Evolutionary conservation across 768 basidiomycete genomes (phyloP).

Genomic region (Boletus sp.): DNA sequence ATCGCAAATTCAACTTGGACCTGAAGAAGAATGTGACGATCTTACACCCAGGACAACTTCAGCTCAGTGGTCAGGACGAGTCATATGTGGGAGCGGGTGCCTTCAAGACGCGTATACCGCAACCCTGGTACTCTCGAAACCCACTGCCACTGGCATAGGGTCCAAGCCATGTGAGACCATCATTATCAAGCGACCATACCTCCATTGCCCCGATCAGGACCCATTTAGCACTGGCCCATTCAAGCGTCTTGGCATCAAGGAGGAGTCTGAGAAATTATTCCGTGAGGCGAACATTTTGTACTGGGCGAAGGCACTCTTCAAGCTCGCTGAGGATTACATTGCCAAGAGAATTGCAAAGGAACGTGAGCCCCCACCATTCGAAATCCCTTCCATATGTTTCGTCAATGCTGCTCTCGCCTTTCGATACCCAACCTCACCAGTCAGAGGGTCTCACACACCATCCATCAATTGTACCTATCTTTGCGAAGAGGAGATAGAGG

Average conservation of each 20-base stretch:
- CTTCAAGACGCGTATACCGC: background rate
- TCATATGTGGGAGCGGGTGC: background rate
- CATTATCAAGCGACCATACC: background rate
- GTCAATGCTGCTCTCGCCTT: background rate
- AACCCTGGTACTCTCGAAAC: background rate
- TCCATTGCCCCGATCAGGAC: background rate
- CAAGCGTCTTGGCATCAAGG: background rate
- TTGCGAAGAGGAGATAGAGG: background rate
- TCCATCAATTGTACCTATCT: background rate
- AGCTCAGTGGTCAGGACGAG: background rate
- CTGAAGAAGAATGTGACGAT: background rate
- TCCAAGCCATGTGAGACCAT: background rate
- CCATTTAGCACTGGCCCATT: background rate
- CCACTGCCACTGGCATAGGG: background rate
- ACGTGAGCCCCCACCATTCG: background rate
- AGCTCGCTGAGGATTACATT: background rate
- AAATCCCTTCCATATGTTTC: background rate
- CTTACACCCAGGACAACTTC: background rate
- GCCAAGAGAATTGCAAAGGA: background rate
- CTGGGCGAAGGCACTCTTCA: background rate
- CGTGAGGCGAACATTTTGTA: background rate
- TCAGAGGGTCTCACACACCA: too few species aligned
- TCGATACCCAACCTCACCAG: background rate
- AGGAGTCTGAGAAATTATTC: background rate
- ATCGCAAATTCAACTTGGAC: background rate